Evolutionary conservation across 148 eudicot genomes (phyloP), one percentile per base, ranked within the genome.

Genomic region (Tetragonia tetragonoides): DNA sequence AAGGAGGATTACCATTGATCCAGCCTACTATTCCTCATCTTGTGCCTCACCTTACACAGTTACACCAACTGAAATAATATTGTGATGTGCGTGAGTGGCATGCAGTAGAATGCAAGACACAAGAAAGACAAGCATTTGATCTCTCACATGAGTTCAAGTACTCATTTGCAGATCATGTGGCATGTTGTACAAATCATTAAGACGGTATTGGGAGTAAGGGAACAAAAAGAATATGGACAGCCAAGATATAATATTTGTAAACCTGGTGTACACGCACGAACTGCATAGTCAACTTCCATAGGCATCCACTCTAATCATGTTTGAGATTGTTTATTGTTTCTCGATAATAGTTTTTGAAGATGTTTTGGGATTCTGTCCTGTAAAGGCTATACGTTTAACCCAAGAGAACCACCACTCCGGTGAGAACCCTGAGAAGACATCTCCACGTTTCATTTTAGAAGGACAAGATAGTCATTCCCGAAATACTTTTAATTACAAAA

Each of bases 401-500:
- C 2, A 9, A 5, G 56, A 8, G 16, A 11, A 10, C 56, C 16
- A 51, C 56, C 14, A 14, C 17, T 51, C 11, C 11, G 56, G 17
- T 0, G 34, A 28, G 17, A 51, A 51, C 16, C 14, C 17, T 14
- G 17, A 51, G 14, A 51, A 10, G 3, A 51, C 14, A 51, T 0
- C 56, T 10, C 14, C 34, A 28, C 0, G 1, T 0, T 10, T 44
- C 47, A 44, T 5, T 44, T 44, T 44, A 44, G 47, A 5, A 28
- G 7, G 70, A 73, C 14, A 84, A 39, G 20, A 77, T 60, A 38
- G 84, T 85, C 17, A 71, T 75, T 12, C 34, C 34, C 34, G 1
- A 28, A 28, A 28, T 28, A 28, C 34, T 28, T 0, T 28, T 28
- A 28, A 28, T 28, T 28, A 28, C 34, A 28, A 28, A 28, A 28